Percentiles rank a stretch among this genome's conserved stretches.
Evolutionary conservation across 352 stramenopile genomes (phyloP).

Genomic region (Phytophthora idaei): DNA sequence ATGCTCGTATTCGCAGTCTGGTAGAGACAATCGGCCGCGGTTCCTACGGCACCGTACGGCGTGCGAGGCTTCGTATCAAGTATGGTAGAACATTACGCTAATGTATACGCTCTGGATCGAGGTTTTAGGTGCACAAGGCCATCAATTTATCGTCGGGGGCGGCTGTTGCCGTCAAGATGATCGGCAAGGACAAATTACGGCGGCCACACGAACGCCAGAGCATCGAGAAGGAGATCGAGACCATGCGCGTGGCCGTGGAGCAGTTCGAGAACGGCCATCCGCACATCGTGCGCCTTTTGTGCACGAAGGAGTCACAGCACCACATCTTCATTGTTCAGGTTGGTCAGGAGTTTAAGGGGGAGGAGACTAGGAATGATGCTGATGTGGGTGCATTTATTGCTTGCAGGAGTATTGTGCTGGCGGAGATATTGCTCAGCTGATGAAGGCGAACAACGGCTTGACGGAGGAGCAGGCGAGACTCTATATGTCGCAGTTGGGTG

Average conservation of each 20-base stretch:
- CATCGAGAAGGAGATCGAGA: conserved; percentile 89
- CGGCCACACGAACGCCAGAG: conserved; percentile 75
- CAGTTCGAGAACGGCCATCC: conserved; percentile 88
- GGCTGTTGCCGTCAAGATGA: conserved; percentile 83
- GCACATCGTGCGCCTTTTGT: conserved; percentile 81
- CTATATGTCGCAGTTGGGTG: conserved; percentile 83
- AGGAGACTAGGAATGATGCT: not conserved
- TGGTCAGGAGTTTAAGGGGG: not conserved
- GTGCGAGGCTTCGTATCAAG: too few species aligned
- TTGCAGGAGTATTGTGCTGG: conserved; percentile 80
- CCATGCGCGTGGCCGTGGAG: conserved; percentile 84
- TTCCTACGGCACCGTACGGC: conserved; percentile 79
- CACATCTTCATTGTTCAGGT: conserved; percentile 87
- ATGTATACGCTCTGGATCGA: conserved; percentile 2
- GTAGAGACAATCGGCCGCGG: conserved; percentile 81
- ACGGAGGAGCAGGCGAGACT: conserved; percentile 69
- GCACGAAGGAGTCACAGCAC: conserved; percentile 82
- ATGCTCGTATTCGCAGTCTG: conserved; percentile 41
- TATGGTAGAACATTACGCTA: not conserved
- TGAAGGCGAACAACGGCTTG: conserved; percentile 69
- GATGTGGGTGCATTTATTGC: not conserved
- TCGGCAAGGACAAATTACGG: conserved; percentile 76
- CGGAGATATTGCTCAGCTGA: conserved; percentile 72
- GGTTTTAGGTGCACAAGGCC: conserved; percentile 75
- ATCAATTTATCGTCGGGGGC: conserved; percentile 79